Conservation (phyloP, 768 basidiomycete genomes). For the Termitomyces sp. region DNA sequence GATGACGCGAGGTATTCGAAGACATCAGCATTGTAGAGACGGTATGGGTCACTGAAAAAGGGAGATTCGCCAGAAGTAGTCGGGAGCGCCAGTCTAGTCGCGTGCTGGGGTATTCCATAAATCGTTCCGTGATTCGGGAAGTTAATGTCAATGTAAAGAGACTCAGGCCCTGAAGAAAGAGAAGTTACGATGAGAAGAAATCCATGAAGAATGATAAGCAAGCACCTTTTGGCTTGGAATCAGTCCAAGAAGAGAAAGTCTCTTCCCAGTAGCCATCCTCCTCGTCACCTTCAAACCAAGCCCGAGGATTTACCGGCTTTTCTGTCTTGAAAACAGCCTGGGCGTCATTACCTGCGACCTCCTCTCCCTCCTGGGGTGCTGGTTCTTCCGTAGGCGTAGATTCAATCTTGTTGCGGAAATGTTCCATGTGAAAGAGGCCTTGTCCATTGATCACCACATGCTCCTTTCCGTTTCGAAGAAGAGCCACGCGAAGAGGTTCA, state of each 20-base stretch:
- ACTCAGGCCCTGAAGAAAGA: slow-evolving; percentile 79
- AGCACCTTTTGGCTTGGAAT: slow-evolving; percentile 92
- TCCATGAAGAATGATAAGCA: slow-evolving; percentile 4
- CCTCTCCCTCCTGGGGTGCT: slow-evolving; percentile 37
- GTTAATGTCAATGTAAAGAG: slow-evolving; percentile 83
- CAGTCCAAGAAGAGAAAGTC: slow-evolving; percentile 79
- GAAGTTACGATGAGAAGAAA: neutral
- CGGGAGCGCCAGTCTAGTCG: slow-evolving; percentile 84
- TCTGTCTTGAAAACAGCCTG: slow-evolving; percentile 49
- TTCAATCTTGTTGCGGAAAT: slow-evolving; percentile 69
- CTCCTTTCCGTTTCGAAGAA: slow-evolving; percentile 69
- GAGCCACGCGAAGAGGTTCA: slow-evolving; percentile 68
- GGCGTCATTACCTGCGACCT: slow-evolving; percentile 28
- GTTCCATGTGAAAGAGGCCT: slow-evolving; percentile 95
- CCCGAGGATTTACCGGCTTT: slow-evolving; percentile 40
- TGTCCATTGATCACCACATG: slow-evolving; percentile 88
- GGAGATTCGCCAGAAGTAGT: slow-evolving; percentile 77
- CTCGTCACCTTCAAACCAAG: slow-evolving; percentile 87
- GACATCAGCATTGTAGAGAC: slow-evolving; percentile 92
- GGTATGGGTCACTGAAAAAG: slow-evolving; percentile 84
- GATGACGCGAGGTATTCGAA: slow-evolving; percentile 90
- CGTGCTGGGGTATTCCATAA: slow-evolving; percentile 96
- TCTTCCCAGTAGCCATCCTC: slow-evolving; percentile 92
- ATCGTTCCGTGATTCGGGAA: slow-evolving; percentile 91
- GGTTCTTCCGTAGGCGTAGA: slow-evolving; percentile 38